phyloP scores from a whole-genome alignment of 2,329 filamentous ascomycete species.

The Niveomyces coronatus region DNA sequence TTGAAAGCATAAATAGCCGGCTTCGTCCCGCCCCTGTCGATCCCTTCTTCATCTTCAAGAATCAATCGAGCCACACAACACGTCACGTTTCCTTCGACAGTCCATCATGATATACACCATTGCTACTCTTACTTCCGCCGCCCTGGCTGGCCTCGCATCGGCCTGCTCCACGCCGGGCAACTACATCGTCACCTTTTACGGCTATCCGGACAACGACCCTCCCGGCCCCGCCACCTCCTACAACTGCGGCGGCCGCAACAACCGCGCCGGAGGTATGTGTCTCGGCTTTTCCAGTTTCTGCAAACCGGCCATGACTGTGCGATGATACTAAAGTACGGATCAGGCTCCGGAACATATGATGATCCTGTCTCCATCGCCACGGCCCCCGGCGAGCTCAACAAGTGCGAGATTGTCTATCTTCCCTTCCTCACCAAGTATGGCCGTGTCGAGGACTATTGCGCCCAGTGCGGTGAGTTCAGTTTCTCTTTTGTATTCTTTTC shows the following conservation, averaged over 20 bases:
- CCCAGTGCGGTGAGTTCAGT: slow-evolving; percentile 12
- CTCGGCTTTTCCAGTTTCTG: too few relatives aligned
- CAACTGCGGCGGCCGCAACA: slow-evolving; percentile 14
- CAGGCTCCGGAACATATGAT: slow-evolving; percentile 13
- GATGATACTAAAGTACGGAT: background rate
- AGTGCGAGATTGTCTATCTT: slow-evolving; percentile 15
- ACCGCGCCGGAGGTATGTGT: slow-evolving; percentile 11
- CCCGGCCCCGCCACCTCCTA: slow-evolving; percentile 12
- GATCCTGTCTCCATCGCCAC: slow-evolving; percentile 15
- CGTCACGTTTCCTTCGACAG: background rate
- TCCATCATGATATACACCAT: slow-evolving; percentile 13
- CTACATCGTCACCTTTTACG: slow-evolving; percentile 14
- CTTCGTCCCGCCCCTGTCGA: background rate
- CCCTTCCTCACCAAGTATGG: slow-evolving; percentile 15
- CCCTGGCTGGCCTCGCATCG: slow-evolving; percentile 11
- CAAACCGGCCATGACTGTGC: background rate
- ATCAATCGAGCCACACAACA: background rate
- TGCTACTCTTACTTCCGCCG: slow-evolving; percentile 9
- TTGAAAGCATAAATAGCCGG: slow-evolving; percentile 4
- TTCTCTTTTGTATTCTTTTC: background rate
- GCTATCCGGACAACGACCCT: slow-evolving; percentile 14
- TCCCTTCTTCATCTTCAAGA: background rate
- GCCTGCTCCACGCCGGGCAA: slow-evolving; percentile 14
- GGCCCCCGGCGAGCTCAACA: slow-evolving; percentile 14
- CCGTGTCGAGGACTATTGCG: slow-evolving; percentile 14